These are phyloP conservation scores for Angomonas ambiguus DNA, from an alignment of 208 protist species.

Conservation along the genomic window DNA sequence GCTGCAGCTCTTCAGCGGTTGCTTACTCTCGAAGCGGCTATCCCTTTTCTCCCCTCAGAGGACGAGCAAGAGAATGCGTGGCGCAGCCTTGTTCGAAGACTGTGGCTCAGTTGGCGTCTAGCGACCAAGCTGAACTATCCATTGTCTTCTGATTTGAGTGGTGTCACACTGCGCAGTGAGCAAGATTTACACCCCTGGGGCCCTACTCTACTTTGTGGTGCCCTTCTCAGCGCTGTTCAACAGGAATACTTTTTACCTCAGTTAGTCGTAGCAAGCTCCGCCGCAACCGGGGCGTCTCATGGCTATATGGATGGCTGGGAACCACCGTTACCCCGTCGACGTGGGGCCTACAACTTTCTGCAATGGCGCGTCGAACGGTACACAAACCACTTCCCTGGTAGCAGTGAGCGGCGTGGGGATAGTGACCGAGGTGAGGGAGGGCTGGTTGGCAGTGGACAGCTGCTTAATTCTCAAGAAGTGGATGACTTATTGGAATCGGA, in stretches of 20 bases:
- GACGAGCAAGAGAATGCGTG: constrained; percentile 16
- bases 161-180: not conserved
- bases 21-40: constrained; percentile 57
- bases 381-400: constrained; percentile 26
- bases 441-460: not conserved
- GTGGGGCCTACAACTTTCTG: constrained; percentile 65
- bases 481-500: constrained; percentile 41
- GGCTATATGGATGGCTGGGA: not conserved
- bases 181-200: constrained; percentile 45
- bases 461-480: constrained; percentile 40
- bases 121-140: not conserved
- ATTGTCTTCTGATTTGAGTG: not conserved
- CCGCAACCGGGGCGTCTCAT: not conserved
- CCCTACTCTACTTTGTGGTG: constrained; percentile 46
- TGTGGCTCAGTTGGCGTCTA: constrained; percentile 37
- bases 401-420: not conserved
- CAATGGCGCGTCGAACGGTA: constrained; percentile 71
- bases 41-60: constrained; percentile 38
- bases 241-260: constrained; percentile 72
- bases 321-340: constrained; percentile 30
- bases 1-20: constrained; percentile 63
- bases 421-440: not conserved
- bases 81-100: constrained; percentile 20
- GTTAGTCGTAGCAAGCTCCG: constrained; percentile 12
- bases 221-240: constrained; percentile 48